phyloP scores from a whole-genome alignment of 768 basidiomycete genomes.

The Paxillus rubicundulus region DNA sequence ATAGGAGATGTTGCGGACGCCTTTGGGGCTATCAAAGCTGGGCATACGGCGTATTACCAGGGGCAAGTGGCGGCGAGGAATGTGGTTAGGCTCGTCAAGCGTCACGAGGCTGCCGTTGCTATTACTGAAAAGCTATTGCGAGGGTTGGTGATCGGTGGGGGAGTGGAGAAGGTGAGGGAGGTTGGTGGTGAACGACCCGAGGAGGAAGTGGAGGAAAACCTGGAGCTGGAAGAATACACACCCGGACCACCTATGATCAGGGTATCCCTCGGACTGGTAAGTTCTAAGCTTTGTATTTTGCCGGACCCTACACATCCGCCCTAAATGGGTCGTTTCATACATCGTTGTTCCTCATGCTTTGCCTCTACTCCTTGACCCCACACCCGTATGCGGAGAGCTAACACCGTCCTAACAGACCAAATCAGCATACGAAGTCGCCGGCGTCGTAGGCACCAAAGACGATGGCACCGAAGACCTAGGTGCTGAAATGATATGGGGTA shows the following conservation, averaged over 20 bases:
- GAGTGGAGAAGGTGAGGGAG: background rate
- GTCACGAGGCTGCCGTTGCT: constrained; percentile 11
- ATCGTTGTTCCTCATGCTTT: background rate
- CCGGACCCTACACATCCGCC: background rate
- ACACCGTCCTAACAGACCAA: constrained; percentile 31
- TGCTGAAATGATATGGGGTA: constrained; percentile 46
- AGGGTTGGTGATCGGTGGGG: background rate
- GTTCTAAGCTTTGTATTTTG: constrained; percentile 14
- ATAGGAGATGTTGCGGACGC: constrained; percentile 64
- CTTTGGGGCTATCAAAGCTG: constrained; percentile 61
- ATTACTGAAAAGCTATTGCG: background rate
- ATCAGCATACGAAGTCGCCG: constrained; percentile 46
- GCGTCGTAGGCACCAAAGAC: constrained; percentile 42
- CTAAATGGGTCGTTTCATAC: background rate
- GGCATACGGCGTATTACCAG: constrained; percentile 55
- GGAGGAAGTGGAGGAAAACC: background rate
- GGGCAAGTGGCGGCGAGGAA: constrained; percentile 54
- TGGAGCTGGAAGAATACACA: constrained; percentile 41
- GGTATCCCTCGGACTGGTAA: constrained; percentile 57
- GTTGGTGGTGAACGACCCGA: background rate
- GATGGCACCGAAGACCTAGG: constrained; percentile 48
- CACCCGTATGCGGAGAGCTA: no score
- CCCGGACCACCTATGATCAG: constrained; percentile 56
- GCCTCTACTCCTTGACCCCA: no score
- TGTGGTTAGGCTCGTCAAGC: constrained; percentile 43